Percentiles rank a stretch among this genome's conserved stretches.
Evolutionary conservation across 2,329 filamentous ascomycete species (phyloP).

Genomic region (Neocatenulostroma microsporum): DNA sequence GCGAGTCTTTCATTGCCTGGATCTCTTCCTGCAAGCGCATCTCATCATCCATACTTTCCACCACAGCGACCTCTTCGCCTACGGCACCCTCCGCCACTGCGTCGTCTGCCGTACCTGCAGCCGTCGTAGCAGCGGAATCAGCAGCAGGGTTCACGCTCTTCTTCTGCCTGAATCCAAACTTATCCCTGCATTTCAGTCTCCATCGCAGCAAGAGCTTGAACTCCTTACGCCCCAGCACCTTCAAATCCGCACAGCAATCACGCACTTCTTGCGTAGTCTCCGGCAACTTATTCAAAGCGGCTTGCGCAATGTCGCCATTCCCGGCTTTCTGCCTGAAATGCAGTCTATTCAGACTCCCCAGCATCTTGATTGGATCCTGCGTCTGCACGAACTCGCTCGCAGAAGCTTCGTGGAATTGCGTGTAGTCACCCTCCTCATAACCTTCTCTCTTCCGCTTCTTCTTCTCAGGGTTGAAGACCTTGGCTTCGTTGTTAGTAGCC

Average conservation of each 20-base stretch:
- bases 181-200: conserved; percentile 81
- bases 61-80: conserved; percentile 62
- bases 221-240: conserved; percentile 85
- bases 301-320: conserved; percentile 66
- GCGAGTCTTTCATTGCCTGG: conserved; percentile 71
- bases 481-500: conserved; percentile 90
- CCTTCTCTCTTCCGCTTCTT: conserved; percentile 98
- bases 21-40: conserved; percentile 70
- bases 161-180: conserved; percentile 78
- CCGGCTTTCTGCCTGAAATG: conserved; percentile 78
- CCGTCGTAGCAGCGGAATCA: conserved; percentile 16
- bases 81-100: conserved; percentile 31
- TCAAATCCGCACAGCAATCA: conserved; percentile 71
- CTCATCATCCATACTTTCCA: conserved; percentile 92
- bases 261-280: conserved; percentile 81
- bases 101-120: conserved; percentile 29
- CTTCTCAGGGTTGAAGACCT: conserved; percentile 93
- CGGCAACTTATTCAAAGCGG: conserved; percentile 74
- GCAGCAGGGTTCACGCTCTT: conserved; percentile 40
- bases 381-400: conserved; percentile 94
- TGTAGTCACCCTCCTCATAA: conserved; percentile 94
- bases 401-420: conserved; percentile 78
- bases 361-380: conserved; percentile 81
- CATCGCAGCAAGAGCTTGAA: conserved; percentile 86
- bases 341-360: conserved; percentile 77